Conservation (phyloP, 768 basidiomycete species). For the Xerocomus spinulosus region DNA sequence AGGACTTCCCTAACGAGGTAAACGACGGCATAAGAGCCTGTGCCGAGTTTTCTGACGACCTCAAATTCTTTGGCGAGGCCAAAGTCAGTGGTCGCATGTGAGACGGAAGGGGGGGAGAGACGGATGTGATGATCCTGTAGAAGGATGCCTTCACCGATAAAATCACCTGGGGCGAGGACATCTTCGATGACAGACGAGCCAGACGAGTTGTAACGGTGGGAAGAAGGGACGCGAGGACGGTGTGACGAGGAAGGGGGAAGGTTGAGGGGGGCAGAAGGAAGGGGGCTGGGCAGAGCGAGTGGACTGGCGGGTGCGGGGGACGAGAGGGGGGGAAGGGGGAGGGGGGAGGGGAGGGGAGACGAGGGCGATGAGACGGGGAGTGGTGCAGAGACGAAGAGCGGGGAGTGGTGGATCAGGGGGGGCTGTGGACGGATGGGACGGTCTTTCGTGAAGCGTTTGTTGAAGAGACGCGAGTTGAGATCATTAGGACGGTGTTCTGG, state of each 20-base stretch:
- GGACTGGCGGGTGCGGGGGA: constrained; percentile 28
- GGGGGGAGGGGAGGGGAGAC: constrained; percentile 24
- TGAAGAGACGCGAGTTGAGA: constrained; percentile 28
- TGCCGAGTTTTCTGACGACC: constrained; percentile 81
- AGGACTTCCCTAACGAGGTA: constrained; percentile 81
- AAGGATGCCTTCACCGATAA: constrained; percentile 61
- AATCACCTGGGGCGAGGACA: constrained; percentile 67
- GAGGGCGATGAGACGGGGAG: constrained; percentile 11
- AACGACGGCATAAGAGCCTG: constrained; percentile 90
- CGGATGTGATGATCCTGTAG: constrained; percentile 66
- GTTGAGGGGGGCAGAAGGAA: constrained; percentile 29
- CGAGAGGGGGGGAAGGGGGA: constrained; percentile 31
- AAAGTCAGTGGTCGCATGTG: constrained; percentile 32
- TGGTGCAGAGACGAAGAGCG: constrained; percentile 4
- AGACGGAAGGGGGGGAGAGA: constrained; percentile 42
- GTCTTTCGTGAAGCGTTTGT: constrained; percentile 34
- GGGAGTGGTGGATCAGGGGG: constrained; percentile 16
- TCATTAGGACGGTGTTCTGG: constrained; percentile 27
- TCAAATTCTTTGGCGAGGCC: constrained; percentile 67
- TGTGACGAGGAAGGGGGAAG: constrained; percentile 32
- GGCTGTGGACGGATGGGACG: constrained; percentile 14
- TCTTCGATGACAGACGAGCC: constrained; percentile 37
- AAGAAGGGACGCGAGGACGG: constrained; percentile 33
- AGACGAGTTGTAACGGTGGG: constrained; percentile 26
- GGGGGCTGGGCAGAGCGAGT: constrained; percentile 34